A percentile compares a stretch with the other conserved stretches of the same genome.
Evolutionary conservation across 2,329 filamentous ascomycete genomes (phyloP).

Genomic region (Pyrenochaeta sp.): DNA sequence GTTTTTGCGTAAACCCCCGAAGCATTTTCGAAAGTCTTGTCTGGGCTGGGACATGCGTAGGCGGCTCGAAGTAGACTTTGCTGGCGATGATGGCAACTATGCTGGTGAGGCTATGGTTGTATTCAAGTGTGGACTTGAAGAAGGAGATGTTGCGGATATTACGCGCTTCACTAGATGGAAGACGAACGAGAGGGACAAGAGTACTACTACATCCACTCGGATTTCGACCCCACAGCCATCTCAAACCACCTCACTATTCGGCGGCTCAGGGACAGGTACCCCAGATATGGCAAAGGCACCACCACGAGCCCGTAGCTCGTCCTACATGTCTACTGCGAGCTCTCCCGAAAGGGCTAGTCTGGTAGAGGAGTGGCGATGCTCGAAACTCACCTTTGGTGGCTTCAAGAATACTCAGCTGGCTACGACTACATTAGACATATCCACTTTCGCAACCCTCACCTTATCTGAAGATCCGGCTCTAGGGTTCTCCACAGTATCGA

Average conservation of each 20-base stretch:
- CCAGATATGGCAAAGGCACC: constrained; percentile 27
- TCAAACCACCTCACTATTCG: constrained; percentile 59
- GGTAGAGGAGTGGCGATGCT: constrained; percentile 72
- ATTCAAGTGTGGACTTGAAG: constrained; percentile 74
- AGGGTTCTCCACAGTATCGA: constrained; percentile 63
- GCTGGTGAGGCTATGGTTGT: constrained; percentile 81
- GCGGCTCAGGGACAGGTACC: constrained; percentile 49
- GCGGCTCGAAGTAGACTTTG: constrained; percentile 87
- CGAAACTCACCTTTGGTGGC: constrained; percentile 68
- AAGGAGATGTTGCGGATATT: constrained; percentile 62
- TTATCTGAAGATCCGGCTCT: constrained; percentile 80
- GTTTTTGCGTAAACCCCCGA: constrained; percentile 75
- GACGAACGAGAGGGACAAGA: constrained; percentile 42
- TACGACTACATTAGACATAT: constrained; percentile 75
- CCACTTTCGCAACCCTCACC: constrained; percentile 74
- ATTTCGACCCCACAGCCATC: constrained; percentile 25
- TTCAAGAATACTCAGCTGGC: constrained; percentile 70
- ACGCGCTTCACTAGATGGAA: constrained; percentile 67
- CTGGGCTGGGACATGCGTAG: constrained; percentile 93
- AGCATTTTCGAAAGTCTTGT: constrained; percentile 79
- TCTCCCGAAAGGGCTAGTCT: constrained; percentile 47
- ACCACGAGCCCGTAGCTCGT: constrained; percentile 41
- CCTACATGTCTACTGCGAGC: constrained; percentile 46
- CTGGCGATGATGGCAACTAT: constrained; percentile 76
- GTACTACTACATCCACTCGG: constrained; percentile 23